These are phyloP conservation scores for Magnaporthiopsis rhizophila DNA, from an alignment of 2,329 filamentous ascomycete species.

Conservation along the genomic window DNA sequence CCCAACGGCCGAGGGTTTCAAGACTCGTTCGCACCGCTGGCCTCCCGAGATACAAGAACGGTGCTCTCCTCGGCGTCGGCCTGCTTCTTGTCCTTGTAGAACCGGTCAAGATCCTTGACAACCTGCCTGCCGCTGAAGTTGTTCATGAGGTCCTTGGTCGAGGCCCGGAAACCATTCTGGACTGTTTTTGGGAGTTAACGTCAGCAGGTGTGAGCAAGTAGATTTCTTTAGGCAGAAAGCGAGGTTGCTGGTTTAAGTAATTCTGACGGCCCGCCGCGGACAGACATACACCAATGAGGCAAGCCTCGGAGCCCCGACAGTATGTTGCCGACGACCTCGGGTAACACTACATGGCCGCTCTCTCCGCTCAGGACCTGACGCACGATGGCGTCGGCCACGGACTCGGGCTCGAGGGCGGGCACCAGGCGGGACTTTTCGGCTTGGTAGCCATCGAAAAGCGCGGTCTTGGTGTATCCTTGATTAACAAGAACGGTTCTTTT, in stretches of 20 bases:
- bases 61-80: constrained; percentile 6
- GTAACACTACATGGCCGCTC: constrained; percentile 49
- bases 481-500: constrained; percentile 51
- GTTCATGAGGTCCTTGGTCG: constrained; percentile 7
- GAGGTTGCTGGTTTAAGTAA: no score
- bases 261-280: no score
- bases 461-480: constrained; percentile 53
- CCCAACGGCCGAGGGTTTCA: neutral
- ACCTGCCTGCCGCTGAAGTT: constrained; percentile 9
- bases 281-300: constrained; percentile 27
- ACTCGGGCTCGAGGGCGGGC: constrained; percentile 49
- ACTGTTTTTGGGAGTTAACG: neutral
- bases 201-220: neutral
- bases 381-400: constrained; percentile 56
- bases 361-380: constrained; percentile 48
- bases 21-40: neutral
- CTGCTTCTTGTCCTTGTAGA: constrained; percentile 7
- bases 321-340: constrained; percentile 29
- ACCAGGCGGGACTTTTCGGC: constrained; percentile 42
- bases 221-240: no score
- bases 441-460: constrained; percentile 50
- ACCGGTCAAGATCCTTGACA: constrained; percentile 9
- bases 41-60: constrained; percentile 4
- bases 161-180: constrained; percentile 5
- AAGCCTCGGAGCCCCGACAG: constrained; percentile 39